These are phyloP conservation scores for Acanthamoeba quina DNA, from an alignment of 208 protist species.

Conservation along the genomic window DNA sequence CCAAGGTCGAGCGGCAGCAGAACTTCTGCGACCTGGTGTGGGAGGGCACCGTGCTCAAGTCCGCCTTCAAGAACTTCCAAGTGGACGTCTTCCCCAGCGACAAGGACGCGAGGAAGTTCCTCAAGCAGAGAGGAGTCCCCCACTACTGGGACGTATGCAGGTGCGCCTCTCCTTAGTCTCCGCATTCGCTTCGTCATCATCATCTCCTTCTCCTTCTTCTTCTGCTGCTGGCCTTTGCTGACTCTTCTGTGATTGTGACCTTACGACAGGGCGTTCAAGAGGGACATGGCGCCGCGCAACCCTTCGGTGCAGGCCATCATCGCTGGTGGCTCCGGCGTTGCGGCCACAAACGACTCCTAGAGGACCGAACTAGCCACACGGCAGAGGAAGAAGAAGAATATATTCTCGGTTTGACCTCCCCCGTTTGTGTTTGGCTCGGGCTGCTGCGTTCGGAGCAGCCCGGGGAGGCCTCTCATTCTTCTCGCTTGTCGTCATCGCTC, in stretches of 20 bases:
- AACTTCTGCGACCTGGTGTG: conserved; percentile 76
- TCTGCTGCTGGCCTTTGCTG: background rate
- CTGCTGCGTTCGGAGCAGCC: too few species aligned
- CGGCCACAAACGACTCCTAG: background rate
- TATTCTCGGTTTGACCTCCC: too few species aligned
- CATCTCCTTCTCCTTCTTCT: background rate
- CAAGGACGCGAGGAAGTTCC: conserved; percentile 67
- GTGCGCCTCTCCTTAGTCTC: background rate
- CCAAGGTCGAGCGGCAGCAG: background rate
- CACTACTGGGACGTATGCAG: conserved; percentile 79
- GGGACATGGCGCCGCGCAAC: background rate
- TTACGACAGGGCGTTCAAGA: background rate
- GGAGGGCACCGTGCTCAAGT: conserved; percentile 77
- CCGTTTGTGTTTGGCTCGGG: too few species aligned
- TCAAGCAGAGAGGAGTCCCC: conserved; percentile 71
- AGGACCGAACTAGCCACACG: background rate
- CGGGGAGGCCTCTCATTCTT: background rate
- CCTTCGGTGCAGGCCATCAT: conserved; percentile 19
- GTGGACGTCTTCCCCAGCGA: conserved; percentile 69
- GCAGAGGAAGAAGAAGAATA: too few species aligned
- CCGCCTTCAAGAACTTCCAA: conserved; percentile 70
- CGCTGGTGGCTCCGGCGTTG: background rate
- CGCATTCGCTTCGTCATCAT: background rate
- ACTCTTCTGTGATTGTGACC: background rate
- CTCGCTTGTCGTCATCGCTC: background rate